phyloP scores from a whole-genome alignment of 257 asterid species.

The Ilex aquifolium region DNA sequence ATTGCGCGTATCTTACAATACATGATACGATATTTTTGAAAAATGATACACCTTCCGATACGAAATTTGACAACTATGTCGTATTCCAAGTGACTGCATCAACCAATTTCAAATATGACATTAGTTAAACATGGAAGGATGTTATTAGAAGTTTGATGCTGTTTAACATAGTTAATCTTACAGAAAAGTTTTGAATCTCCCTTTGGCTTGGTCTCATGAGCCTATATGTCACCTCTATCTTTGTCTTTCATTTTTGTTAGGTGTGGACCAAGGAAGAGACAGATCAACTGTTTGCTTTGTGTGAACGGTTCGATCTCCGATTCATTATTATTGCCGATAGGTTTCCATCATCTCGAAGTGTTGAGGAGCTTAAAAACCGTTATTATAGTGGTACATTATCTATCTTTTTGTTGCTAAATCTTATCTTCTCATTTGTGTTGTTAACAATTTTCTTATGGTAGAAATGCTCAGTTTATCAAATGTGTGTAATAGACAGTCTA shows the following conservation, averaged over 20 bases:
- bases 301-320: conserved; percentile 91
- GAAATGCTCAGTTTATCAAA: background rate
- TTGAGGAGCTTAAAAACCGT: conserved; percentile 91
- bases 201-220: background rate
- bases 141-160: too few relatives aligned
- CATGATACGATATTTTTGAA: too few relatives aligned
- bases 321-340: conserved; percentile 83
- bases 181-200: background rate
- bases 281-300: conserved; percentile 75
- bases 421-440: conserved; percentile 3
- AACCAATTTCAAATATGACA: too few relatives aligned
- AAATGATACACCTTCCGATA: too few relatives aligned
- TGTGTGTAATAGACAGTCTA: background rate
- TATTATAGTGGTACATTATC: conserved; percentile 62
- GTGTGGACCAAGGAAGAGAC: conserved; percentile 98
- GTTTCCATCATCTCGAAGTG: conserved; percentile 68
- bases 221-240: background rate
- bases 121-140: too few relatives aligned
- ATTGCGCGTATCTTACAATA: too few relatives aligned
- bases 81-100: too few relatives aligned
- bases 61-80: too few relatives aligned
- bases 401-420: conserved; percentile 6
- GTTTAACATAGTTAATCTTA: too few relatives aligned
- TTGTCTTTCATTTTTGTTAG: conserved; percentile 31
- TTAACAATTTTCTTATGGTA: background rate